phyloP scores from a whole-genome alignment of 2,329 filamentous ascomycete genomes.

The Aspergillus sojae region DNA sequence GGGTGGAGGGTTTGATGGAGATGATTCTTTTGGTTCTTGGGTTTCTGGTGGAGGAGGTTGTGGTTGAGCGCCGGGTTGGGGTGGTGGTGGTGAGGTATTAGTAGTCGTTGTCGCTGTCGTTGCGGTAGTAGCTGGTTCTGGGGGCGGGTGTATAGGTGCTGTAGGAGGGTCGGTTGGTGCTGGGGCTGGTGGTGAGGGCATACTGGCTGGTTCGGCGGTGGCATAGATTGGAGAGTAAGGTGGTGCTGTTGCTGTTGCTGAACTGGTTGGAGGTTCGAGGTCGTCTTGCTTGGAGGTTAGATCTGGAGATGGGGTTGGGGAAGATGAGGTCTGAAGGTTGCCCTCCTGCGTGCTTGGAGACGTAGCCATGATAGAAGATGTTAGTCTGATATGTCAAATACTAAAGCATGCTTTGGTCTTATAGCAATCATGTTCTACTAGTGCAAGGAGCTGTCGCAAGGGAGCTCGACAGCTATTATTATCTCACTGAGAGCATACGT shows the following conservation, averaged over 20 bases:
- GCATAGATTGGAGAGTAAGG: slow-evolving; percentile 37
- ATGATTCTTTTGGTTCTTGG: slow-evolving; percentile 7
- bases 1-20: slow-evolving; percentile 20
- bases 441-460: background rate
- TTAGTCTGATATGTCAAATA: background rate
- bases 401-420: background rate
- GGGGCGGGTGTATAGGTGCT: background rate
- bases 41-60: slow-evolving; percentile 6
- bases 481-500: background rate
- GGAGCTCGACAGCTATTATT: background rate
- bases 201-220: slow-evolving; percentile 20
- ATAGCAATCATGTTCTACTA: background rate
- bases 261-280: background rate
- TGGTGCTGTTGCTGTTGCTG: slow-evolving; percentile 27
- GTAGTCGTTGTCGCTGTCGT: slow-evolving; percentile 28
- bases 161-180: slow-evolving; percentile 25
- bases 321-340: background rate
- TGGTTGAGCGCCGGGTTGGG: slow-evolving; percentile 40
- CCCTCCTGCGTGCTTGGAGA: slow-evolving; percentile 2
- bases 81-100: slow-evolving; percentile 41
- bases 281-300: background rate
- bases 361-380: slow-evolving; percentile 8
- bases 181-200: slow-evolving; percentile 13
- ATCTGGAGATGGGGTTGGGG: slow-evolving; percentile 1
- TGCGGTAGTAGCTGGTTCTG: slow-evolving; percentile 26